Evolutionary conservation across 108 stramenopile genomes (phyloP).

Genomic region (Thalassiosira profunda): DNA sequence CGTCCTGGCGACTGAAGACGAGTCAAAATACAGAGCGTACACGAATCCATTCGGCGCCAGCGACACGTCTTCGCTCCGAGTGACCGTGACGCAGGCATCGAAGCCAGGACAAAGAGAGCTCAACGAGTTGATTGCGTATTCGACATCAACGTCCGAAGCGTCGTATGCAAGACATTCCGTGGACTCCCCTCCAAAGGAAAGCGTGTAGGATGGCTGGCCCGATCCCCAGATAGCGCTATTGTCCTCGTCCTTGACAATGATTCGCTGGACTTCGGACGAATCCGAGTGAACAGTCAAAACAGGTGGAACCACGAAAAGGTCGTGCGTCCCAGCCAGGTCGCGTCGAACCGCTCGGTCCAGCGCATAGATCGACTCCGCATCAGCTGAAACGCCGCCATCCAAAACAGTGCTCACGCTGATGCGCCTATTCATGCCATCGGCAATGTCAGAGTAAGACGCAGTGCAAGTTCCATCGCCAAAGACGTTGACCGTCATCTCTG

Average conservation of each 20-base stretch:
- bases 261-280: constrained; percentile 38
- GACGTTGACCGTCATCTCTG: constrained; percentile 42
- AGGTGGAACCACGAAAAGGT: constrained; percentile 46
- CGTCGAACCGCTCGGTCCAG: constrained; percentile 20
- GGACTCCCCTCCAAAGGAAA: constrained; percentile 37
- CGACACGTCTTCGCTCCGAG: constrained; percentile 46
- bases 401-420: constrained; percentile 34
- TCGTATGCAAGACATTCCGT: constrained; percentile 58
- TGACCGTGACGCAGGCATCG: constrained; percentile 60
- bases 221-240: constrained; percentile 39
- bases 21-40: constrained; percentile 68
- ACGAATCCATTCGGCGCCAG: constrained; percentile 75
- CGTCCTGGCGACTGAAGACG: constrained; percentile 22
- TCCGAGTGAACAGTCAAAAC: constrained; percentile 32
- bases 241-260: constrained; percentile 42
- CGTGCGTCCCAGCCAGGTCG: constrained; percentile 17
- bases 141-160: constrained; percentile 57
- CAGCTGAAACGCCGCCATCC: constrained; percentile 47
- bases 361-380: constrained; percentile 26
- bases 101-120: constrained; percentile 16
- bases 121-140: constrained; percentile 46
- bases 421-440: constrained; percentile 57
- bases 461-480: constrained; percentile 59
- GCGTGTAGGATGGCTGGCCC: constrained; percentile 38
- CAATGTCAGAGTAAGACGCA: constrained; percentile 28